Base-by-base conservation (phyloP, 129 eudicot species). In the Rutidosis leptorrhynchoides region DNA sequence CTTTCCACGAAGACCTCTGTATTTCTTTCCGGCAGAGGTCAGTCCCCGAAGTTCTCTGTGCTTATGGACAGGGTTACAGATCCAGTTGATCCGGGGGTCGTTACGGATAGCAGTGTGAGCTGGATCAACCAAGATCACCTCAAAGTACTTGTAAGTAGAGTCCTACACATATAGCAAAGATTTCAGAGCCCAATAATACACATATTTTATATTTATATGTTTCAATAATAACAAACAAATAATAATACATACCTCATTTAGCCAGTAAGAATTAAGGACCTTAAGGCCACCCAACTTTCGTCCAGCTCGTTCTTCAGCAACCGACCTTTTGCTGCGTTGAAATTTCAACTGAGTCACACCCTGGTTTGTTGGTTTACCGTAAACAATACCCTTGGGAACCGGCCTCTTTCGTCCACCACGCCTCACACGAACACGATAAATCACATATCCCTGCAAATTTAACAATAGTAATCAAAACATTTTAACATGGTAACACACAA, bases 331-430 rank as follows among this genome's bases (percentile, higher is more conserved):
- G n/a, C n/a, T n/a, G n/a, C n/a, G n/a, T n/a, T n/a, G n/a, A n/a
- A n/a, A n/a, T n/a, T n/a, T n/a, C n/a, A n/a, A n/a, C n/a, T n/a
- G n/a, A n/a, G n/a, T n/a, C n/a, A n/a, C n/a, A n/a, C n/a, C n/a
- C n/a, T n/a, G n/a, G n/a, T n/a, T n/a, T n/a, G n/a, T n/a, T n/a
- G n/a, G n/a, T n/a, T n/a, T n/a, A n/a, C n/a, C n/a, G n/a, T n/a
- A 84, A 9, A 84, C 86, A 52, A 84, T 84, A 86, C 94, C 94
- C 79, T 86, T 86, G 25, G 94, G 81, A 16, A 86, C 94, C 0
- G 89, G 94, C 80, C 94, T 80, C 86, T 86, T 86, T 62, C 94
- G 73, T 25, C 94, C 94, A 62, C 94, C 94, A 74, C 94, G 87
- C 30, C 83, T 80, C 22, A 86, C 94, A 67, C 94, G 88, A 4